phyloP scores from a whole-genome alignment of 495 filamentous ascomycete species.

The Cenococcum geophilum region DNA sequence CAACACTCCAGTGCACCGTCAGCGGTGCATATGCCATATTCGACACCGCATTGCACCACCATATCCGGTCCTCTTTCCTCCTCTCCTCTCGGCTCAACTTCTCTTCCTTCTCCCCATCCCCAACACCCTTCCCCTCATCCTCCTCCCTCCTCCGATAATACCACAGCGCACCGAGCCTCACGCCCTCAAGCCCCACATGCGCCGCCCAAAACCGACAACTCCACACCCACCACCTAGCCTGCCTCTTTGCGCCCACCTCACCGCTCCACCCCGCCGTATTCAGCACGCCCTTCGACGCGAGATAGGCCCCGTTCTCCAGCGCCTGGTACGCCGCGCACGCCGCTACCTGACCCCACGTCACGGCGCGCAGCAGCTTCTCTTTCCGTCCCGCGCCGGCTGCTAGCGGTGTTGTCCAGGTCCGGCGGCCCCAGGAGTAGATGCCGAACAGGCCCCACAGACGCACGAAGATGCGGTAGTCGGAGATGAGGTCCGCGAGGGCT shows the following conservation, averaged over 20 bases:
- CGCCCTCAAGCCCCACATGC: constrained; percentile 71
- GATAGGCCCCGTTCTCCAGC: constrained; percentile 78
- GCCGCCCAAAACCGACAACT: constrained; percentile 72
- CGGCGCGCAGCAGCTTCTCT: constrained; percentile 37
- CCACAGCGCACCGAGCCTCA: constrained; percentile 52
- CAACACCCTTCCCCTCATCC: constrained; percentile 27
- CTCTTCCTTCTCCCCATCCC: constrained; percentile 35
- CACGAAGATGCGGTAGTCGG: constrained; percentile 63
- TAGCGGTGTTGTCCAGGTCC: constrained; percentile 17
- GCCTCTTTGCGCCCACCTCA: constrained; percentile 45
- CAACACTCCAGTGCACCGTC: constrained; percentile 75
- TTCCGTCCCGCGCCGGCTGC: constrained; percentile 32
- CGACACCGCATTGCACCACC: constrained; percentile 34
- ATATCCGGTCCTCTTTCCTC: constrained; percentile 40
- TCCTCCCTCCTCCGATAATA: constrained; percentile 35
- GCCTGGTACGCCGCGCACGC: constrained; percentile 64
- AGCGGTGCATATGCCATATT: constrained; percentile 56
- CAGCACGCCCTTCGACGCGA: constrained; percentile 64
- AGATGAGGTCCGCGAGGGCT: constrained; percentile 49
- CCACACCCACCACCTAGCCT: constrained; percentile 60
- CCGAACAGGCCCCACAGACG: constrained; percentile 73
- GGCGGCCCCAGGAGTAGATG: constrained; percentile 63
- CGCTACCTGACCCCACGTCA: constrained; percentile 63
- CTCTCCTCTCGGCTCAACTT: constrained; percentile 33
- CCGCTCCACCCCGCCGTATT: constrained; percentile 43